phyloP scores from a whole-genome alignment of 129 eudicot species.

The Silybum marianum region DNA sequence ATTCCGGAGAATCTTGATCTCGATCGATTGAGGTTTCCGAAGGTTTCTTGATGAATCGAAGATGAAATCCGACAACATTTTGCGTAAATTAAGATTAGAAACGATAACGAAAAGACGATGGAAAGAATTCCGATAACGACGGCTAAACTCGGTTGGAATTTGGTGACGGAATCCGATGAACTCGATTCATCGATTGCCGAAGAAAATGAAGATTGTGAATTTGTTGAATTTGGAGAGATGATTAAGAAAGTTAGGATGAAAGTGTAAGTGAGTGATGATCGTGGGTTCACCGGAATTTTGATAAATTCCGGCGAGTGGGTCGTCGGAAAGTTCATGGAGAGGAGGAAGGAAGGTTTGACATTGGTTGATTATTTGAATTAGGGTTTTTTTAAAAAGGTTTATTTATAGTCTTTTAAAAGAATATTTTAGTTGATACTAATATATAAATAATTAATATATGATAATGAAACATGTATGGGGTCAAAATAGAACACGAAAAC shows the following conservation, averaged over 20 bases:
- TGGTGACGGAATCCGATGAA: conserved; percentile 33
- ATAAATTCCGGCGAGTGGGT: conserved; percentile 24
- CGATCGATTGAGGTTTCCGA: conserved; percentile 33
- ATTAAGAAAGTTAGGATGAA: conserved; percentile 14
- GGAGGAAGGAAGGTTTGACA: conserved; percentile 29
- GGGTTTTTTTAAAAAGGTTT: conserved; percentile 17
- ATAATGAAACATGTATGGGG: too few species aligned
- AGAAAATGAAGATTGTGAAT: conserved; percentile 33
- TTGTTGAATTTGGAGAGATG: conserved; percentile 13
- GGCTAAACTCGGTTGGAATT: conserved; percentile 73
- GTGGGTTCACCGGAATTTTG: conserved; percentile 9
- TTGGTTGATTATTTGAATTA: neutral
- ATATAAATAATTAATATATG: too few species aligned
- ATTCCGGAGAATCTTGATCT: conserved; percentile 66
- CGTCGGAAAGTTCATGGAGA: conserved; percentile 36
- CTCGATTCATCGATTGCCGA: conserved; percentile 16
- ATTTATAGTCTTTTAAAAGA: conserved; percentile 13
- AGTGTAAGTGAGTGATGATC: neutral
- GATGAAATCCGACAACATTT: conserved; percentile 38
- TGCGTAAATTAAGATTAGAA: conserved; percentile 50
- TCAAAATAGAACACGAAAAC: too few species aligned
- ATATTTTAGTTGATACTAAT: too few species aligned
- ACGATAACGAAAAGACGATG: conserved; percentile 57
- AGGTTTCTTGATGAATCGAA: conserved; percentile 22
- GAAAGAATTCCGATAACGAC: conserved; percentile 64